Percentiles rank a stretch among this genome's conserved stretches.
phyloP scores from a whole-genome alignment of 345 rosid species.

The Conringia planisiliqua region DNA sequence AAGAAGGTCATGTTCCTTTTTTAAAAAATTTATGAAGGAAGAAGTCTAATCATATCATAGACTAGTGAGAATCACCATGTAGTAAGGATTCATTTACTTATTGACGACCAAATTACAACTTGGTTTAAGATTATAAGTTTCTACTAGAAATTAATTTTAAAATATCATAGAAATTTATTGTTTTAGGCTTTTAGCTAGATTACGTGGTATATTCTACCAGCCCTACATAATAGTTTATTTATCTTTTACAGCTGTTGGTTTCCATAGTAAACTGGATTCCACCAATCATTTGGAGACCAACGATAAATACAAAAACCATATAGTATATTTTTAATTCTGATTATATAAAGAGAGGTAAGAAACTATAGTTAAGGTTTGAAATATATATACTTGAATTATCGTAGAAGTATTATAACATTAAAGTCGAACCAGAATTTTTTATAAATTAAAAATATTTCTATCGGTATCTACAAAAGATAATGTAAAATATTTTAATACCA shows the following conservation, averaged over 20 bases:
- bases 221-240: background rate
- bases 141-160: background rate
- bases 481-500: background rate
- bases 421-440: background rate
- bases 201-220: background rate
- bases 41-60: background rate
- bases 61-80: background rate
- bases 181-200: background rate
- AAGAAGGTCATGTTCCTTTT: background rate
- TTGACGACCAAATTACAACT: background rate
- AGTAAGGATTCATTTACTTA: background rate
- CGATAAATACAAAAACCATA: background rate
- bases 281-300: background rate
- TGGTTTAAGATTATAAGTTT: background rate
- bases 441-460: background rate
- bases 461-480: background rate
- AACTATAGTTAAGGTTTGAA: background rate
- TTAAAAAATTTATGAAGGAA: background rate
- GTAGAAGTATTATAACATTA: background rate
- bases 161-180: background rate
- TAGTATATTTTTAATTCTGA: background rate
- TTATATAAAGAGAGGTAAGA: background rate
- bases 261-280: background rate
- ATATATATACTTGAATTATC: background rate
- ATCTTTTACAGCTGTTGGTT: background rate